Evolutionary conservation across 805 yeast species (phyloP).

Genomic region (Monosporozyma aerobia): DNA sequence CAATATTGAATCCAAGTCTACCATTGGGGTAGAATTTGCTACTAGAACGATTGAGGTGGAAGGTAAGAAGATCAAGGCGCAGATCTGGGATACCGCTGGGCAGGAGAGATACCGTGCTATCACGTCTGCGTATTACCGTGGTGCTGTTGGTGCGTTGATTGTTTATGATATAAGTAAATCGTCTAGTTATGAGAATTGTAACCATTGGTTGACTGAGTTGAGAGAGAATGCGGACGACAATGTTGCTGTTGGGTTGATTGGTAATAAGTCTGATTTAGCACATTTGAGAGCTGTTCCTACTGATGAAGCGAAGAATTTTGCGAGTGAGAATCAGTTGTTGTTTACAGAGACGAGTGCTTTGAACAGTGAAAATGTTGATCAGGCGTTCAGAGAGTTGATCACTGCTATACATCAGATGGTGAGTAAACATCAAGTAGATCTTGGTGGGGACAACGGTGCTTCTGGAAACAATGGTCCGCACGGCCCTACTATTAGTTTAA

Average conservation of each 20-base stretch:
- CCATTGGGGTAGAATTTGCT: conserved; percentile 97
- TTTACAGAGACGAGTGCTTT: conserved; percentile 96
- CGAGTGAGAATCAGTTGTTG: conserved; percentile 80
- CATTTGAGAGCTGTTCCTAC: conserved; percentile 95
- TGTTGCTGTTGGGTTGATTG: conserved; percentile 88
- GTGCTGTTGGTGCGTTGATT: conserved; percentile 94
- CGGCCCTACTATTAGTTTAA: conserved; percentile 86
- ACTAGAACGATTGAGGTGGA: conserved; percentile 87
- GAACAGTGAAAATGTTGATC: conserved; percentile 88
- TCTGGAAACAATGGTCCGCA: conserved; percentile 35
- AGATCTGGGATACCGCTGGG: conserved; percentile 98
- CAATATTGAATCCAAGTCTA: conserved; percentile 85
- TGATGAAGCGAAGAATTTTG: conserved; percentile 92
- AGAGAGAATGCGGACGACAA: conserved; percentile 89
- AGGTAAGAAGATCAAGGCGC: conserved; percentile 77
- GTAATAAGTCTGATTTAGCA: conserved; percentile 83
- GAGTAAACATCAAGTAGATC: conserved; percentile 83
- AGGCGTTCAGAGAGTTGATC: conserved; percentile 85
- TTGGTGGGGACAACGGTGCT: conserved; percentile 50
- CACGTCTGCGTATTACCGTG: conserved; percentile 94
- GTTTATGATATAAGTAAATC: conserved; percentile 93
- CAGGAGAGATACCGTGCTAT: conserved; percentile 98
- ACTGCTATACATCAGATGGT: conserved; percentile 93
- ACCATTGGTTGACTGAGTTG: conserved; percentile 85
- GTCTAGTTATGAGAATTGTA: conserved; percentile 74